Evolutionary conservation across 2,329 filamentous ascomycete species (phyloP), one percentile per base, ranked within the genome.

Genomic region (Phialocephala subalpina): DNA sequence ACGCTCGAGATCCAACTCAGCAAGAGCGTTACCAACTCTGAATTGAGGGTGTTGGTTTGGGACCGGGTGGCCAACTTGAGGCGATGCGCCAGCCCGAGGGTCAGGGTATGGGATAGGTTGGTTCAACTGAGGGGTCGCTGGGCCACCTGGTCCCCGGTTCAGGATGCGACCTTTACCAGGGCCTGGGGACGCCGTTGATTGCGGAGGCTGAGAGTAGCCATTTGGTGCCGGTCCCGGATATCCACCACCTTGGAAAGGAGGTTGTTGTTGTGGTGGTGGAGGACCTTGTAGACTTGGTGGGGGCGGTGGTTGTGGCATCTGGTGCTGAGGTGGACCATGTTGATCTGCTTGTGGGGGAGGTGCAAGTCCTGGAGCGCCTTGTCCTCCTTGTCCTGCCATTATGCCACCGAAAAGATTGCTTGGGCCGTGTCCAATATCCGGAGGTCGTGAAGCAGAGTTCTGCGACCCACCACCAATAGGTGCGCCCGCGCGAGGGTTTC

Each of bases 341-440:
- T 86, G 86, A 76, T 90, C 88, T 73, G 90, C 86, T 79, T 90
- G 89, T 53, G 80, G 80, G 35, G 81, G 82, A 74, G 88, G 89
- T 66, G 94, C 94, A 73, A 97, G 90, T 67, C 92, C 93, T 69
- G 93, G 92, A 67, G 92, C 93, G 74, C 90, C 92, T 81, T 95
- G 93, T 74, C 90, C 92, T 69, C 87, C 89, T 79, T 90, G 89
- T 70, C 95, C 95, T 63, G 94, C 89, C 93, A 99, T 98, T 77
- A 98, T 97, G 64, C 93, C 94, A 72, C 93, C 94, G 77, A 99
- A 98, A 47, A 98, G 86, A 76, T 97, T 96, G 78, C 92, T 95
- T 63, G 89, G 89, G 29, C 95, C 94, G 76, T 97, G 92, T 33
- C 94, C 93, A 72, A 98, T 92, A 58, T 93, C 83, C 40, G 90